Evolutionary conservation across 305 asterid genomes (phyloP).

Genomic region (Solanum hybrid): DNA sequence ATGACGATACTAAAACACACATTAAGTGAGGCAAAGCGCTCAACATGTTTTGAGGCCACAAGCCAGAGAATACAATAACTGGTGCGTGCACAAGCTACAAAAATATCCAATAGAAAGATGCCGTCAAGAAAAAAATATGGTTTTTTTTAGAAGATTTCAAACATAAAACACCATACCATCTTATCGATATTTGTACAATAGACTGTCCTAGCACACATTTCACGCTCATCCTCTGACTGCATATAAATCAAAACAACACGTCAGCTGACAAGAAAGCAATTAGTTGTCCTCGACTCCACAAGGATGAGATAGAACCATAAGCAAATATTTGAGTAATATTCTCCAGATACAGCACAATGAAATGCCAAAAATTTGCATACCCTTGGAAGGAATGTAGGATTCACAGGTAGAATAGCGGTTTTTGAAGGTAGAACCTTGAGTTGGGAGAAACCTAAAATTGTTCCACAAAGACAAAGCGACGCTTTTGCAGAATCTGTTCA

Average conservation of each 20-base stretch:
- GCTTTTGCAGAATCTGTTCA: constrained; percentile 74
- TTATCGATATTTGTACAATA: constrained; percentile 95
- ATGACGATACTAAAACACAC: background rate
- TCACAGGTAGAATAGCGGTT: constrained; percentile 95
- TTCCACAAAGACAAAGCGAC: constrained; percentile 63
- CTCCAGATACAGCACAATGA: background rate
- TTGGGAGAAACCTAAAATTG: constrained; percentile 67
- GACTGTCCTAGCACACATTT: constrained; percentile 97
- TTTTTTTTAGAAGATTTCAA: background rate
- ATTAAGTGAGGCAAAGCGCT: background rate
- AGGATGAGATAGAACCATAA: background rate
- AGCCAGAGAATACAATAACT: background rate
- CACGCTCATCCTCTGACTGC: constrained; percentile 93
- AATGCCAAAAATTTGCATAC: constrained; percentile 26
- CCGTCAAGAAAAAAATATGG: background rate
- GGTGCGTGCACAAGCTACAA: background rate
- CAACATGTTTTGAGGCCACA: background rate
- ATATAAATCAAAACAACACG: background rate
- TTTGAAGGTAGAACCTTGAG: constrained; percentile 90
- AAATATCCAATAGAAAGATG: background rate
- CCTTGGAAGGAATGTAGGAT: constrained; percentile 96
- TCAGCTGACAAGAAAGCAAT: background rate
- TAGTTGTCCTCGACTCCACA: background rate
- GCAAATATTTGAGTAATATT: background rate
- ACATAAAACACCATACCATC: constrained; percentile 37